Evolutionary conservation across 176 grass and related monocot genomes (phyloP).

Genomic region (Metroxylon sagu): DNA sequence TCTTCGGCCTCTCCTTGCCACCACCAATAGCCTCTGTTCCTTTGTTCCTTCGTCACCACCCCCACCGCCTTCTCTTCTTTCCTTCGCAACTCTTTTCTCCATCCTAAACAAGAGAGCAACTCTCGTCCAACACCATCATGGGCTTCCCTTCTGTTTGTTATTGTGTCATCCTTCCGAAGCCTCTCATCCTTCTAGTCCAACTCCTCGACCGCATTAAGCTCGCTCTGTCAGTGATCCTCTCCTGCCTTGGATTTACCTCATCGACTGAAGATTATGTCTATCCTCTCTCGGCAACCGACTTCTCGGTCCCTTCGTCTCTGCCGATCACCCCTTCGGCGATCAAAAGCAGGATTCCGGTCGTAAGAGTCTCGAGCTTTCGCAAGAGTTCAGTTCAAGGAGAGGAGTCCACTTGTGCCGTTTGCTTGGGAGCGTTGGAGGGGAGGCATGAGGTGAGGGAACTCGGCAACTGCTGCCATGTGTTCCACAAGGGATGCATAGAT

Average conservation of each 20-base stretch:
- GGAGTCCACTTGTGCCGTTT: constrained; percentile 41
- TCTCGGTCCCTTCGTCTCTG: neutral
- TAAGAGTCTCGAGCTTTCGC: neutral
- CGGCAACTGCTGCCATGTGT: constrained; percentile 59
- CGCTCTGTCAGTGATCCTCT: constrained; percentile 35
- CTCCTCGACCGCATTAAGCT: constrained; percentile 45
- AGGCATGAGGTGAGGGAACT: constrained; percentile 63
- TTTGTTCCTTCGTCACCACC: no score
- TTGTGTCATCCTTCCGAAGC: constrained; percentile 68
- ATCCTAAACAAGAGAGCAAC: no score
- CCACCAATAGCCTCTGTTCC: no score
- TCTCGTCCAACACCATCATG: constrained; percentile 24
- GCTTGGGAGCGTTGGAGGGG: constrained; percentile 50
- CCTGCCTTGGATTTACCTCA: constrained; percentile 35
- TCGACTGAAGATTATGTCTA: constrained; percentile 25
- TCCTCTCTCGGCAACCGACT: neutral
- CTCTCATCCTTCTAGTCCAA: constrained; percentile 58
- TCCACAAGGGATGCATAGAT: constrained; percentile 78
- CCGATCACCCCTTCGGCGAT: neutral
- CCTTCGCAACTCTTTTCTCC: no score
- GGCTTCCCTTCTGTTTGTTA: constrained; percentile 74
- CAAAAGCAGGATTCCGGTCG: neutral
- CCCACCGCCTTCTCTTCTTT: neutral
- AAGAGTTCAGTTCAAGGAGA: neutral
- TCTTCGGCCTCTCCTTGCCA: no score